These are phyloP conservation scores for Mycogone perniciosa DNA, from an alignment of 2,329 filamentous ascomycete genomes.

Conservation along the genomic window DNA sequence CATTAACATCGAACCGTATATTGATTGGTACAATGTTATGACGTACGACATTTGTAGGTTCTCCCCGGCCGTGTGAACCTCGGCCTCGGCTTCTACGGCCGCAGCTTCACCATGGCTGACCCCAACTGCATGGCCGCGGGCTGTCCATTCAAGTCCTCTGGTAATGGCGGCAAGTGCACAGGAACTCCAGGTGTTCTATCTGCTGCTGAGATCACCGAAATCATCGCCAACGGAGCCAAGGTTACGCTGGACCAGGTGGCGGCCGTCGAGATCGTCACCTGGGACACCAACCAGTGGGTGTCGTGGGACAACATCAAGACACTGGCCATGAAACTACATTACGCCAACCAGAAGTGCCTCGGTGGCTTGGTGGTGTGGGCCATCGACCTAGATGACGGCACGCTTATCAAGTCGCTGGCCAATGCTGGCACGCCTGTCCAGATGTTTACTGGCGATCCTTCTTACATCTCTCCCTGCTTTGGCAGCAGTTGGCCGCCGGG, in stretches of 20 bases:
- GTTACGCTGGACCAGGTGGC: conserved; percentile 20
- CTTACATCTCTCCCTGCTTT: no score
- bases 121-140: conserved; percentile 22
- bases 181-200: conserved; percentile 24
- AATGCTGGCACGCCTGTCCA: no score
- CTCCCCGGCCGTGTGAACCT: conserved; percentile 30
- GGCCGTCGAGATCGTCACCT: conserved; percentile 27
- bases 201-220: conserved; percentile 27
- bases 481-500: no score
- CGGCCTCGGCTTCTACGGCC: conserved; percentile 42
- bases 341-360: conserved; percentile 17
- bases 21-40: conserved; percentile 41
- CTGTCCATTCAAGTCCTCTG: conserved; percentile 24
- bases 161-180: conserved; percentile 23
- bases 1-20: conserved; percentile 10
- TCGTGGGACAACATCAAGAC: conserved; percentile 31
- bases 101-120: conserved; percentile 24
- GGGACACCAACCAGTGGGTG: conserved; percentile 31
- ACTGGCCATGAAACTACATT: conserved; percentile 27
- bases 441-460: no score
- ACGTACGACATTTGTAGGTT: conserved; percentile 33
- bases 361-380: conserved; percentile 25
- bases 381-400: conserved; percentile 22
- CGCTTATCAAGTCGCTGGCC: background rate
- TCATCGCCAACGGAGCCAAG: conserved; percentile 19